phyloP scores from a whole-genome alignment of 306 rosid species.

The Canavalia gladiata region DNA sequence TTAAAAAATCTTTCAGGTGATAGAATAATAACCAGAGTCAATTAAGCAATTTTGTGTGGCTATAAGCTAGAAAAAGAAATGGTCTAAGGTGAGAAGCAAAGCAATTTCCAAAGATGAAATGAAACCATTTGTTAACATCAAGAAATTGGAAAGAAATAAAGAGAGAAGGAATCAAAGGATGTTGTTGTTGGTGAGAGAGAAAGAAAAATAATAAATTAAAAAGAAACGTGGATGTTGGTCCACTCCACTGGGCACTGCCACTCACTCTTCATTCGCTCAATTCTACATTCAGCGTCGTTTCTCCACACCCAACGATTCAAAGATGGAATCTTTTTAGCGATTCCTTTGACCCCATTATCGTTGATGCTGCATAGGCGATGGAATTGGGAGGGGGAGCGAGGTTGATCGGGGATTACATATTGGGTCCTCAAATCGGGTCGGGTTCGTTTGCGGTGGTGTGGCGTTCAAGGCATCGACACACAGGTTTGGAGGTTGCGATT shows the following conservation, averaged over 20 bases:
- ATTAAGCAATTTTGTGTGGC: not conserved
- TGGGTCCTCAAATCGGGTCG: constrained; percentile 80
- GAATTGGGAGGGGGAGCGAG: constrained; percentile 57
- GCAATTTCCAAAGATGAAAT: constrained; percentile 10
- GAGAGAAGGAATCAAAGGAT: not conserved
- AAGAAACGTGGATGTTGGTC: not conserved
- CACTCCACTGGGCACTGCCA: not conserved
- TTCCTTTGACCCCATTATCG: not conserved
- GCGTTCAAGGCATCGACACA: constrained; percentile 71
- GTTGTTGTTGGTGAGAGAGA: not conserved
- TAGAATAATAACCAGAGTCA: not conserved
- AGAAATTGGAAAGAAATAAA: not conserved
- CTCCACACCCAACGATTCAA: not conserved
- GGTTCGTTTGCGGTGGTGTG: constrained; percentile 97
- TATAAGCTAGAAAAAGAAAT: too few relatives aligned
- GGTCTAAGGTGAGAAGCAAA: not conserved
- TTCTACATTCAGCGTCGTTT: not conserved
- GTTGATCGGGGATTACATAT: constrained; percentile 77
- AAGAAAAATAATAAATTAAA: not conserved
- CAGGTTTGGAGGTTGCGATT: constrained; percentile 84
- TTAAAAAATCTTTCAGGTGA: not conserved
- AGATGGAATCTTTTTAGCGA: constrained; percentile 31
- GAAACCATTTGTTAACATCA: not conserved
- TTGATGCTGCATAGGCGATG: constrained; percentile 44
- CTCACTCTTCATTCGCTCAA: not conserved